Evolutionary conservation across 1,284 basidiomycete genomes (phyloP).

Genomic region (Melampsora americana): DNA sequence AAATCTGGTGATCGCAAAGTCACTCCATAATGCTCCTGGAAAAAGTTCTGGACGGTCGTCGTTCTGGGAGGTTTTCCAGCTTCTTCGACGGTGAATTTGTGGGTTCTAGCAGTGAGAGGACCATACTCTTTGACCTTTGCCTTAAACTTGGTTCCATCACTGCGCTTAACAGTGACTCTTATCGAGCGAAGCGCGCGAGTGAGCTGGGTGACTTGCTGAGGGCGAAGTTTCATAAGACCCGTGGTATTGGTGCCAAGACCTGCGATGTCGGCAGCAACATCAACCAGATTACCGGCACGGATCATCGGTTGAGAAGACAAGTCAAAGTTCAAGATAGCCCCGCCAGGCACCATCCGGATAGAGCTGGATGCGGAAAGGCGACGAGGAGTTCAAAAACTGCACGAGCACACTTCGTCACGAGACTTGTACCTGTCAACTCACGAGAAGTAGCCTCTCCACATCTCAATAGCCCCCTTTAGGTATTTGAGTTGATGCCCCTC

Average conservation of each 20-base stretch:
- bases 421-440: background rate
- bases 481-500: background rate
- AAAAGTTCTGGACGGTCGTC: conserved; percentile 21
- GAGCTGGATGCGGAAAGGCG: conserved; percentile 16
- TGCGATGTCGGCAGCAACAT: conserved; percentile 19
- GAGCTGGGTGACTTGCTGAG: background rate
- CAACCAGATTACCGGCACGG: conserved; percentile 22
- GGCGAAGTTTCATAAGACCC: background rate
- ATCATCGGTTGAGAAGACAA: conserved; percentile 42
- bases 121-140: conserved; percentile 30
- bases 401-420: background rate
- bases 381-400: background rate
- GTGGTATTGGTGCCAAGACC: too few relatives aligned
- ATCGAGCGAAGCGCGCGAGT: conserved; percentile 13
- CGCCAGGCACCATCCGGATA: conserved; percentile 33
- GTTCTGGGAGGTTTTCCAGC: conserved; percentile 12
- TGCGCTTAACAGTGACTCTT: conserved; percentile 35
- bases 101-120: conserved; percentile 1
- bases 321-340: conserved; percentile 39
- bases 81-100: conserved; percentile 3
- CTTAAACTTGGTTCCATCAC: conserved; percentile 26
- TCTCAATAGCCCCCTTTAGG: conserved; percentile 20
- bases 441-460: conserved; percentile 43
- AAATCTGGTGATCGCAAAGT: conserved; percentile 44
- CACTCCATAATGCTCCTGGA: conserved; percentile 42